phyloP scores from a whole-genome alignment of 768 basidiomycete genomes.

The Phanerodontia chrysosporium region DNA sequence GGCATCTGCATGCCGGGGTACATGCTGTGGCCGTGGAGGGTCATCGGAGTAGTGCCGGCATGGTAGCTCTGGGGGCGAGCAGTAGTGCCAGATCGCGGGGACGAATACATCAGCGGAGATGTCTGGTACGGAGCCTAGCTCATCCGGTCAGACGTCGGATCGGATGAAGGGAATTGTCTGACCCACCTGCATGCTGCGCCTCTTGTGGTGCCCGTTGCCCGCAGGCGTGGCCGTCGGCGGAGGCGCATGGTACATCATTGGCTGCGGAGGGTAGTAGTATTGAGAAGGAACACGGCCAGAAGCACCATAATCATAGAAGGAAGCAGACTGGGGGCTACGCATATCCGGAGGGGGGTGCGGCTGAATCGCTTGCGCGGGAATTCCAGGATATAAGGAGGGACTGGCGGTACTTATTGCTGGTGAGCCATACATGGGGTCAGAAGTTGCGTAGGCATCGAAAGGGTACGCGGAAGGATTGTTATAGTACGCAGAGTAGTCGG shows the following conservation, averaged over 20 bases:
- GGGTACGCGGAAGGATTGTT: conserved; percentile 44
- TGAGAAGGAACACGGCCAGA: conserved; percentile 47
- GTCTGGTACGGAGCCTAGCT: neutral
- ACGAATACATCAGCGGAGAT: neutral
- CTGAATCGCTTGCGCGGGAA: conserved; percentile 39
- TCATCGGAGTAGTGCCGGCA: neutral
- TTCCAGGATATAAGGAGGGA: conserved; percentile 46
- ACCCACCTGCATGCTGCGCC: conserved; percentile 51
- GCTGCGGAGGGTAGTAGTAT: conserved; percentile 57
- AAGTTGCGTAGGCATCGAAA: conserved; percentile 45
- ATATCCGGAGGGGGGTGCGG: conserved; percentile 37
- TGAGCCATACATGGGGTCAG: conserved; percentile 47
- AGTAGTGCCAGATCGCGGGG: neutral
- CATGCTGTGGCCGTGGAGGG: neutral
- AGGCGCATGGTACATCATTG: conserved; percentile 53
- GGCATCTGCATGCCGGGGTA: conserved; percentile 1
- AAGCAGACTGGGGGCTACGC: conserved; percentile 44
- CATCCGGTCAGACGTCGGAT: neutral
- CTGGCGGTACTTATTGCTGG: conserved; percentile 39
- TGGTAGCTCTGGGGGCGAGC: conserved; percentile 4
- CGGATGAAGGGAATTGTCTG: neutral
- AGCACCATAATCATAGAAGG: conserved; percentile 58
- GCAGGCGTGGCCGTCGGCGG: conserved; percentile 38
- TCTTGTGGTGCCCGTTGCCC: conserved; percentile 41
- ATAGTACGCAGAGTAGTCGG: conserved; percentile 62